These are phyloP conservation scores for Fraxinus albicans DNA, from an alignment of 305 asterid genomes.

Conservation along the genomic window DNA sequence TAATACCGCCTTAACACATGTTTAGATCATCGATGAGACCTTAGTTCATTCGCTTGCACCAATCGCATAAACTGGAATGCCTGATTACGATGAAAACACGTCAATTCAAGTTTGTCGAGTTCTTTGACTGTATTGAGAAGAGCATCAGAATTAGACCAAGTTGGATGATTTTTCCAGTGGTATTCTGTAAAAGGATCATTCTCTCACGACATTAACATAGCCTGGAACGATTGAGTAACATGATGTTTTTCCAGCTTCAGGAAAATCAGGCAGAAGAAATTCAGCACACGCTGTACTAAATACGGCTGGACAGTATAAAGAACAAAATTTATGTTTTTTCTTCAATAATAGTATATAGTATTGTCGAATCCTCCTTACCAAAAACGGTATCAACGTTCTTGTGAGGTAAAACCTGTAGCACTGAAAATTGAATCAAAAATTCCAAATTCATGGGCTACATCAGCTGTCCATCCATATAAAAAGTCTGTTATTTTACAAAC, in stretches of 20 bases:
- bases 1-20: too few relatives aligned
- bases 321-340: too few relatives aligned
- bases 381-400: constrained; percentile 9
- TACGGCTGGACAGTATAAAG: not conserved
- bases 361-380: not conserved
- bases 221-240: constrained; percentile 28
- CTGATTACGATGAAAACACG: constrained; percentile 36
- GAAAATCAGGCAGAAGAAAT: constrained; percentile 49
- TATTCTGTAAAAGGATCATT: constrained; percentile 32
- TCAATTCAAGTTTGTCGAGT: constrained; percentile 40
- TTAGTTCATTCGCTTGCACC: constrained; percentile 14
- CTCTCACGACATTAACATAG: constrained; percentile 30
- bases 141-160: constrained; percentile 45
- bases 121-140: constrained; percentile 50
- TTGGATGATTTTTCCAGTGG: constrained; percentile 26
- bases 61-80: constrained; percentile 42
- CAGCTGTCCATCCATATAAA: constrained; percentile 50
- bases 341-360: not conserved
- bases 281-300: constrained; percentile 12
- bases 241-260: constrained; percentile 48
- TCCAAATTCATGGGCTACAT: constrained; percentile 41
- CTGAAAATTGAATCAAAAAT: constrained; percentile 41
- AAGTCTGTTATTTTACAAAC: constrained; percentile 43
- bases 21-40: too few relatives aligned
- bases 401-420: constrained; percentile 41